Evolutionary conservation across 352 stramenopile genomes (phyloP).

Genomic region (Plasmopara halstedii): DNA sequence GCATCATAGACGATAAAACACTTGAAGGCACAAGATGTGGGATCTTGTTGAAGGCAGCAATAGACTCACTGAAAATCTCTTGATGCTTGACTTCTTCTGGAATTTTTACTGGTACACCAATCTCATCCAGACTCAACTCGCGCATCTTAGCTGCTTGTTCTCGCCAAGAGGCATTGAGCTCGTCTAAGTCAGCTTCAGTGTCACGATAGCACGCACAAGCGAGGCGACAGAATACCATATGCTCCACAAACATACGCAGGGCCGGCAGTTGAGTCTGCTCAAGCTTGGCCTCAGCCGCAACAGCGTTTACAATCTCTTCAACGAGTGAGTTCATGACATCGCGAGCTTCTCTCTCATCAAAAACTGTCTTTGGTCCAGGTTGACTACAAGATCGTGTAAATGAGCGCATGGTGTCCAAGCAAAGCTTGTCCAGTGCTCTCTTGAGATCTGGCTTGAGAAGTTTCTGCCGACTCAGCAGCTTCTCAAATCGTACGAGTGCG

Average conservation of each 20-base stretch:
- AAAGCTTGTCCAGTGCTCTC: conserved; percentile 55
- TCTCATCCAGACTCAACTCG: conserved; percentile 38
- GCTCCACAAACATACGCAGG: conserved; percentile 51
- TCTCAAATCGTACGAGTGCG: conserved; percentile 59
- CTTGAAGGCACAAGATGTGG: conserved; percentile 65
- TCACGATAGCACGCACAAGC: conserved; percentile 53
- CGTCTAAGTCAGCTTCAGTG: conserved; percentile 47
- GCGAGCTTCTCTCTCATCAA: conserved; percentile 37
- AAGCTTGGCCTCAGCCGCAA: conserved; percentile 34
- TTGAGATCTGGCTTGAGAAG: conserved; percentile 55
- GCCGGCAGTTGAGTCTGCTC: conserved; percentile 13
- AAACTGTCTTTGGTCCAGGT: conserved; percentile 25
- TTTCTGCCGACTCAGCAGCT: conserved; percentile 49
- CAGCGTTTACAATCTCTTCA: conserved; percentile 47
- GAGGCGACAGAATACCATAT: conserved; percentile 71
- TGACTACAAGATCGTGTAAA: conserved; percentile 29
- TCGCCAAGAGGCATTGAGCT: conserved; percentile 61
- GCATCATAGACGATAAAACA: conserved; percentile 53
- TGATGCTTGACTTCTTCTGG: conserved; percentile 10
- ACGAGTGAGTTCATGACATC: conserved; percentile 71
- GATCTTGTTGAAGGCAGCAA: conserved; percentile 62
- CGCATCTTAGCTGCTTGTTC: conserved; percentile 40
- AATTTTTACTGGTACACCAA: conserved; percentile 43
- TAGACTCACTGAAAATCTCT: conserved; percentile 41
- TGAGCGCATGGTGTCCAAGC: conserved; percentile 49